phyloP scores from a whole-genome alignment of 2,329 filamentous ascomycete species.

The Byssoonygena ceratinophila region DNA sequence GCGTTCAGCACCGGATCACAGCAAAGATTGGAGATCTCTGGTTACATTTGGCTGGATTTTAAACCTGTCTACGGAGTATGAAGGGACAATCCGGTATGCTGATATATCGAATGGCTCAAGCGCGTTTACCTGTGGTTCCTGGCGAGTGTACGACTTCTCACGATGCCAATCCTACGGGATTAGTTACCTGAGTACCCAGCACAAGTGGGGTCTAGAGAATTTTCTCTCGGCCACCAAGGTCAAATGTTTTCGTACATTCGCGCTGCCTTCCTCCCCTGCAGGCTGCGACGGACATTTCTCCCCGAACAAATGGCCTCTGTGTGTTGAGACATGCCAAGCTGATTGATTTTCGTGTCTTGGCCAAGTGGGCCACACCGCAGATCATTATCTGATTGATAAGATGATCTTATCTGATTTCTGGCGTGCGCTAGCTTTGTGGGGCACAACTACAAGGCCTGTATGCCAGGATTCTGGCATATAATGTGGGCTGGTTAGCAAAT shows the following conservation, averaged over 20 bases:
- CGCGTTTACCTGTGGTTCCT: too few species aligned
- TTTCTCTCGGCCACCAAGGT: background rate
- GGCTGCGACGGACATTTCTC: background rate
- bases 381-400: slow-evolving; percentile 10
- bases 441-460: background rate
- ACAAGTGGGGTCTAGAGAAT: background rate
- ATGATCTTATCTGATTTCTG: slow-evolving; percentile 9
- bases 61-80: too few species aligned
- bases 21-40: background rate
- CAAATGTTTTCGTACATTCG: background rate
- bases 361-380: background rate
- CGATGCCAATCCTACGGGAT: too few species aligned
- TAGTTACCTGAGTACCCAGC: background rate
- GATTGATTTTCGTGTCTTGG: background rate
- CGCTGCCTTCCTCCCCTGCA: background rate
- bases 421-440: background rate
- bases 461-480: background rate
- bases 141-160: too few species aligned
- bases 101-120: too few species aligned
- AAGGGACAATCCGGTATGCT: too few species aligned
- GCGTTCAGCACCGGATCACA: too few species aligned
- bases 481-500: background rate
- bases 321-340: background rate
- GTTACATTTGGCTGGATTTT: too few species aligned
- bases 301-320: background rate